Conservation (phyloP, 2,329 filamentous ascomycete genomes). For the Colletotrichum kahawae region DNA sequence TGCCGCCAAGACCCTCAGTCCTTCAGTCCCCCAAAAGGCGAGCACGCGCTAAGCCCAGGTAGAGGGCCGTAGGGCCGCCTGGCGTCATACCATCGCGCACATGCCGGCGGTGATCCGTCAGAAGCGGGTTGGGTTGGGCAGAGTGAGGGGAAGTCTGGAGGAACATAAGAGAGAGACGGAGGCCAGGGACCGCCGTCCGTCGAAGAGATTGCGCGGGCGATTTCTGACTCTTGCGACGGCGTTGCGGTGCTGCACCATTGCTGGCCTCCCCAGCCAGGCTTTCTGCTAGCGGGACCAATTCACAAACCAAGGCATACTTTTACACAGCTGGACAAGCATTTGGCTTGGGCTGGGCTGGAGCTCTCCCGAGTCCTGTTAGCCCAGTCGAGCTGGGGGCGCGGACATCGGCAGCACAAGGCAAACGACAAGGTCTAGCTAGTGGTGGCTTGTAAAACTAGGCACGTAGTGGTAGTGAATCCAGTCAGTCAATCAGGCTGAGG, state of each 20-base stretch:
- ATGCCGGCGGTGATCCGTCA: constrained; percentile 15
- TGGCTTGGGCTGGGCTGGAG: background rate
- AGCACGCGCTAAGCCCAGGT: background rate
- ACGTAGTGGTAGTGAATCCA: background rate
- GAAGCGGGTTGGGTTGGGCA: background rate
- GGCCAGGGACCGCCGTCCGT: background rate
- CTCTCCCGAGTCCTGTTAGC: background rate
- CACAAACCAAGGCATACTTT: background rate
- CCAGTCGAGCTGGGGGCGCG: background rate
- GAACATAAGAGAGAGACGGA: background rate
- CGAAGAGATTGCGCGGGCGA: background rate
- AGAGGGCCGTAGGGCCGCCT: constrained; percentile 7
- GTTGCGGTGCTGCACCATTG: background rate
- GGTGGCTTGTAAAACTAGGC: background rate
- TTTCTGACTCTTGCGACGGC: background rate
- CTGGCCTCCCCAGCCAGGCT: background rate
- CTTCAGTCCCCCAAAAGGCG: background rate
- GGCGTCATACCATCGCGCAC: constrained; percentile 13
- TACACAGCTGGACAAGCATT: background rate
- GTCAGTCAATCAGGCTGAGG: constrained; percentile 15
- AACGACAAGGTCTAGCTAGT: constrained; percentile 1
- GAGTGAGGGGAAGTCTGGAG: background rate
- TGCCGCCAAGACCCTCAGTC: constrained; percentile 10
- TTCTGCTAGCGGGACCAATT: background rate
- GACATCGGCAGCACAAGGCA: constrained; percentile 1